Percentiles rank a stretch among this genome's conserved stretches.
phyloP scores from a whole-genome alignment of 1,284 basidiomycete genomes.

The Trichosporon sp. region DNA sequence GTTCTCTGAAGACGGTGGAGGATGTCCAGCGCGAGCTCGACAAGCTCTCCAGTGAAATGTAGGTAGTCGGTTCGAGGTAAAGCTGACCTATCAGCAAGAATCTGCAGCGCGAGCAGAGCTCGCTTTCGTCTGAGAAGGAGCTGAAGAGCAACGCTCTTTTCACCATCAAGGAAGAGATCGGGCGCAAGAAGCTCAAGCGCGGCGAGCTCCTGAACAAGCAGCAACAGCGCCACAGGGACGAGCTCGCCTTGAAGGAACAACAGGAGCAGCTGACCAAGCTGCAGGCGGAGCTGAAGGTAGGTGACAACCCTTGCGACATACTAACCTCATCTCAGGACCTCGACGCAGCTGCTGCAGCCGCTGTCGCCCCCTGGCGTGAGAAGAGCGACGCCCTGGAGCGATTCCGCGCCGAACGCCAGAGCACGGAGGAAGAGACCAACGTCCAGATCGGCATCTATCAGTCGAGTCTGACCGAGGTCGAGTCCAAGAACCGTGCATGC shows the following conservation, averaged over 20 bases:
- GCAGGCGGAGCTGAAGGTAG: conserved; percentile 39
- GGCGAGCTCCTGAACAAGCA: conserved; percentile 59
- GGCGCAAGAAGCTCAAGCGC: conserved; percentile 60
- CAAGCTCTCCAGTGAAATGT: conserved; percentile 62
- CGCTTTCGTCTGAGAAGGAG: conserved; percentile 61
- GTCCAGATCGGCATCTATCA: conserved; percentile 32
- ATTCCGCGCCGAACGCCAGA: conserved; percentile 31
- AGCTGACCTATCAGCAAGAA: conserved; percentile 54
- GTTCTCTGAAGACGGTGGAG: conserved; percentile 72
- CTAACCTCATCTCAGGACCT: conserved; percentile 25
- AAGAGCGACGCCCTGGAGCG: conserved; percentile 34
- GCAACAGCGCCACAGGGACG: conserved; percentile 59
- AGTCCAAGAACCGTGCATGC: conserved; percentile 37
- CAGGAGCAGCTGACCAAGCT: conserved; percentile 54
- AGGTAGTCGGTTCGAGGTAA: conserved; percentile 37
- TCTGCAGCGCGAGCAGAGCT: conserved; percentile 63
- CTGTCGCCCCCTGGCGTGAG: conserved; percentile 43
- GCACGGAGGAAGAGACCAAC: conserved; percentile 31
- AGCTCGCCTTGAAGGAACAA: conserved; percentile 60
- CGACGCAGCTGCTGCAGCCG: conserved; percentile 31
- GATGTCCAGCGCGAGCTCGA: conserved; percentile 75
- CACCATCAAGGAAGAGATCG: conserved; percentile 50
- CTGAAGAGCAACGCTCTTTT: conserved; percentile 58
- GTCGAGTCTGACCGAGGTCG: conserved; percentile 33
- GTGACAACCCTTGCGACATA: not conserved